Evolutionary conservation across 1,284 basidiomycete species (phyloP).

Genomic region (Omphalotus olearius): DNA sequence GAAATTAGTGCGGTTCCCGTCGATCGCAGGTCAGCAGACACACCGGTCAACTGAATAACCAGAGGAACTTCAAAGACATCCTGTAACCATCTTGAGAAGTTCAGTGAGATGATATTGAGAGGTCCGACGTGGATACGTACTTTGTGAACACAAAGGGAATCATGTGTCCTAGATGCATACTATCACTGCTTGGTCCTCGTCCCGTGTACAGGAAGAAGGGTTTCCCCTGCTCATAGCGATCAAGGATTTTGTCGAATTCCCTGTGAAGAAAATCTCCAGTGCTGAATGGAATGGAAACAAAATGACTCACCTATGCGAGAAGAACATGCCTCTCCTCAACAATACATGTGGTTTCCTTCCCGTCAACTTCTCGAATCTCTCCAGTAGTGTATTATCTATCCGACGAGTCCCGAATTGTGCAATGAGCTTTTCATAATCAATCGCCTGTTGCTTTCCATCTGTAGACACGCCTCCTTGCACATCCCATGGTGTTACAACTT

Average conservation of each 20-base stretch:
- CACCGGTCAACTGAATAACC: conserved; percentile 92
- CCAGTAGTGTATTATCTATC: conserved; percentile 75
- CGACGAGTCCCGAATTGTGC: conserved; percentile 91
- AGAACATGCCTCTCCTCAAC: conserved; percentile 92
- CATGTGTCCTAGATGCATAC: conserved; percentile 98
- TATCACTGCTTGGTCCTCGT: conserved; percentile 93
- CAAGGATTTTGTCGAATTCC: conserved; percentile 91
- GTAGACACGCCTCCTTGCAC: conserved; percentile 89
- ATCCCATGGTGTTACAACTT: conserved; percentile 97
- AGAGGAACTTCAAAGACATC: conserved; percentile 94
- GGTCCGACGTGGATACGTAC: conserved; percentile 39
- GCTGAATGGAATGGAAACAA: neutral
- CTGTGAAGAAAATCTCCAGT: conserved; percentile 35
- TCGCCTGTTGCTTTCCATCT: conserved; percentile 87
- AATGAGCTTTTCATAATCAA: conserved; percentile 96
- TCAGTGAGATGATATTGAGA: neutral
- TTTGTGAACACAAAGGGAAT: conserved; percentile 98
- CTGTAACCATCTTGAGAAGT: conserved; percentile 79
- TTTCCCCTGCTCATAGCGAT: conserved; percentile 94
- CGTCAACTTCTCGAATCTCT: conserved; percentile 90
- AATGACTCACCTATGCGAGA: conserved; percentile 85
- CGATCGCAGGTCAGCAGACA: conserved; percentile 14
- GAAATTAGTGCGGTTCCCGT: conserved; percentile 10
- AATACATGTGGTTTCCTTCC: conserved; percentile 90
- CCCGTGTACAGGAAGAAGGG: conserved; percentile 99